phyloP scores from a whole-genome alignment of 2,329 filamentous ascomycete species.

The Colletotrichum sp. region DNA sequence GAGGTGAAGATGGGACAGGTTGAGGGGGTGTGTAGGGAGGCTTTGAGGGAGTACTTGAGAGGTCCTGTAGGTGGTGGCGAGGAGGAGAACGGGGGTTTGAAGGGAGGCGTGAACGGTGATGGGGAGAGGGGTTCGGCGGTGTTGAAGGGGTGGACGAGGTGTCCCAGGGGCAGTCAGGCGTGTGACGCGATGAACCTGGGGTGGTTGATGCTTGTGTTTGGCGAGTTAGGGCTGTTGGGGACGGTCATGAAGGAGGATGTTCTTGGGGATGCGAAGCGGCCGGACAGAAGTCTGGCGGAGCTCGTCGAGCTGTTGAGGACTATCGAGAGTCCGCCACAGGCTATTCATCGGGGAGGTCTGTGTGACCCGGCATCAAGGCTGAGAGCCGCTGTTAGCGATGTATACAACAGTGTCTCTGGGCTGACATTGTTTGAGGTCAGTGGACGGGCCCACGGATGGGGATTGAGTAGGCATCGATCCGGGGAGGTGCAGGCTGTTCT shows the following conservation, averaged over 20 bases:
- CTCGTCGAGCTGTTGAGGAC: constrained; percentile 48
- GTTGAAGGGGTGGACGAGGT: constrained; percentile 45
- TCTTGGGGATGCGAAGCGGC: constrained; percentile 25
- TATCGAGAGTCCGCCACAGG: constrained; percentile 48
- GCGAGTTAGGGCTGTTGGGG: constrained; percentile 50
- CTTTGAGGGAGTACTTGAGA: constrained; percentile 52
- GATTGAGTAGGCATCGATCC: constrained; percentile 44
- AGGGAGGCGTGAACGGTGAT: constrained; percentile 23
- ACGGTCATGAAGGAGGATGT: constrained; percentile 38
- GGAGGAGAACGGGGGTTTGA: neutral
- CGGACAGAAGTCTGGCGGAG: constrained; percentile 47
- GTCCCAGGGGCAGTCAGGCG: constrained; percentile 52
- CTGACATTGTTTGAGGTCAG: constrained; percentile 55
- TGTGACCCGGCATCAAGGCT: constrained; percentile 57
- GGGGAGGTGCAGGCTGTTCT: constrained; percentile 39
- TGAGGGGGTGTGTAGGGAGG: constrained; percentile 46
- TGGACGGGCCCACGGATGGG: constrained; percentile 55
- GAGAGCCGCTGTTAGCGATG: constrained; percentile 51
- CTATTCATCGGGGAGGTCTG: constrained; percentile 44
- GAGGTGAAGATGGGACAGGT: constrained; percentile 57
- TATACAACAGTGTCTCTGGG: constrained; percentile 56
- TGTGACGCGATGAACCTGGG: constrained; percentile 60
- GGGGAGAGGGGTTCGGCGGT: constrained; percentile 28
- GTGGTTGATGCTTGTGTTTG: constrained; percentile 58
- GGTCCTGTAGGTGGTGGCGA: neutral